Conservation (phyloP, 164 flowering plant species). For the Warburgia ugandensis region DNA sequence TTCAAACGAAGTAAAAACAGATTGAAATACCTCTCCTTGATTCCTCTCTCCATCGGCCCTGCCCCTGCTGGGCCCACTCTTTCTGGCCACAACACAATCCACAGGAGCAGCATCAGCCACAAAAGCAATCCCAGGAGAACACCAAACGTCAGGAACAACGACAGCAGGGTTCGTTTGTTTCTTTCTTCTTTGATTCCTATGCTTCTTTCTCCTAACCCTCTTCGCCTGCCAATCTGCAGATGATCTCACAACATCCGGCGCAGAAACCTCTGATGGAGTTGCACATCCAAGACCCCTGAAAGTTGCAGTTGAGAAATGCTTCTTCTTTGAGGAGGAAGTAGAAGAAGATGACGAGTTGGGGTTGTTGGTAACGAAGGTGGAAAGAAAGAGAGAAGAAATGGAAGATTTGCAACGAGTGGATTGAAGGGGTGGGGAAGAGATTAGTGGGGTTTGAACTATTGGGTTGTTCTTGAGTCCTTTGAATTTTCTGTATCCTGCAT, state of each 20-base stretch:
- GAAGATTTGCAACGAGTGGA: conserved; percentile 32
- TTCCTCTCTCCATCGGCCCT: conserved; percentile 40
- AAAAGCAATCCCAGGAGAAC: conserved; percentile 67
- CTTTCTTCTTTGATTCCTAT: conserved; percentile 13
- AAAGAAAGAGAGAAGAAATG: neutral
- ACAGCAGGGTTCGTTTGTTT: conserved; percentile 12
- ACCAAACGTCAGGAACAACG: conserved; percentile 75
- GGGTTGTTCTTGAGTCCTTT: too few relatives aligned
- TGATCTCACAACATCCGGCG: conserved; percentile 36
- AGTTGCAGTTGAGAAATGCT: conserved; percentile 6
- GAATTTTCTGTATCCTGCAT: too few relatives aligned
- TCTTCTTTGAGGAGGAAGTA: conserved; percentile 6
- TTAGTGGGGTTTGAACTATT: too few relatives aligned
- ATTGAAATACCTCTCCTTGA: conserved; percentile 42
- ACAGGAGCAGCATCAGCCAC: conserved; percentile 49
- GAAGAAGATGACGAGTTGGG: neutral
- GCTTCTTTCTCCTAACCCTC: conserved; percentile 45
- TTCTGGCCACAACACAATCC: conserved; percentile 57
- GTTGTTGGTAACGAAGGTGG: conserved; percentile 5
- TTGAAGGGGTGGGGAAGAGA: too few relatives aligned
- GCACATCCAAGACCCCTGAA: conserved; percentile 12
- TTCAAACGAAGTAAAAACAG: neutral
- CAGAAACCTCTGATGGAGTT: conserved; percentile 10
- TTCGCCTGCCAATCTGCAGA: conserved; percentile 71
- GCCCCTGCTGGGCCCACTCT: conserved; percentile 34